Percentiles rank a stretch among this genome's conserved stretches.
These are phyloP conservation scores for Pseudozyma flocculosa DNA, from an alignment of 1,284 basidiomycete species.

Conservation along the genomic window DNA sequence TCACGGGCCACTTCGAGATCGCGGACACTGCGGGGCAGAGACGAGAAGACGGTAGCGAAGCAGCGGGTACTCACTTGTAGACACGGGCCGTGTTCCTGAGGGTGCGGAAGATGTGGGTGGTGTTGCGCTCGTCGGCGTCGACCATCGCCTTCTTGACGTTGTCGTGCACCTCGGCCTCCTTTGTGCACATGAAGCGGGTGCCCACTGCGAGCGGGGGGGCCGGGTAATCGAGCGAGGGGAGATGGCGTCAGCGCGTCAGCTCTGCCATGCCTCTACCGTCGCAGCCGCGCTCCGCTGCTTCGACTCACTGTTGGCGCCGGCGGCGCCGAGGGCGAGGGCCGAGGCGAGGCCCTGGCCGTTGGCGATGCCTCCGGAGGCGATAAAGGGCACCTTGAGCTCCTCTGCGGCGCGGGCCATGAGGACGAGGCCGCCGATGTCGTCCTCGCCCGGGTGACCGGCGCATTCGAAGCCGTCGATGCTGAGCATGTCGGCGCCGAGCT, in stretches of 20 bases:
- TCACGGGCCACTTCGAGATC: too few relatives aligned
- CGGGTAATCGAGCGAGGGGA: slow-evolving; percentile 4
- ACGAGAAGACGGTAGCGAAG: neutral
- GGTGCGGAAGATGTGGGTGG: slow-evolving; percentile 79
- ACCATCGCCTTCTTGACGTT: slow-evolving; percentile 90
- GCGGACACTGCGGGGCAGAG: too few relatives aligned
- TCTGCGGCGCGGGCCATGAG: slow-evolving; percentile 84
- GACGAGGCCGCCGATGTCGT: slow-evolving; percentile 88
- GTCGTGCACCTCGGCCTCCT: slow-evolving; percentile 75
- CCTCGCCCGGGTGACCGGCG: slow-evolving; percentile 91
- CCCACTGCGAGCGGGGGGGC: slow-evolving; percentile 59
- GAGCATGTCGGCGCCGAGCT: slow-evolving; percentile 77
- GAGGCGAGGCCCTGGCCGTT: slow-evolving; percentile 73
- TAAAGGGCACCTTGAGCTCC: slow-evolving; percentile 79
- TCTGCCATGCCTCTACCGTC: too few relatives aligned
- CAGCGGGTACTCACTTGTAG: slow-evolving; percentile 64
- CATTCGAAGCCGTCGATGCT: slow-evolving; percentile 63
- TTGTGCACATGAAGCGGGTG: slow-evolving; percentile 78
- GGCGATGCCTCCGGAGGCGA: slow-evolving; percentile 75
- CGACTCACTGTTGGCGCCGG: slow-evolving; percentile 85
- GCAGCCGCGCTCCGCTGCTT: too few relatives aligned
- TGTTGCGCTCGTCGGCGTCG: slow-evolving; percentile 74
- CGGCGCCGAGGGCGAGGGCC: slow-evolving; percentile 78
- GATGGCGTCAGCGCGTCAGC: slow-evolving; percentile 2
- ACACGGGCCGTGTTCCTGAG: slow-evolving; percentile 83